Evolutionary conservation across 2,329 filamentous ascomycete genomes (phyloP).

Genomic region (Pestalotiopsis sp.): DNA sequence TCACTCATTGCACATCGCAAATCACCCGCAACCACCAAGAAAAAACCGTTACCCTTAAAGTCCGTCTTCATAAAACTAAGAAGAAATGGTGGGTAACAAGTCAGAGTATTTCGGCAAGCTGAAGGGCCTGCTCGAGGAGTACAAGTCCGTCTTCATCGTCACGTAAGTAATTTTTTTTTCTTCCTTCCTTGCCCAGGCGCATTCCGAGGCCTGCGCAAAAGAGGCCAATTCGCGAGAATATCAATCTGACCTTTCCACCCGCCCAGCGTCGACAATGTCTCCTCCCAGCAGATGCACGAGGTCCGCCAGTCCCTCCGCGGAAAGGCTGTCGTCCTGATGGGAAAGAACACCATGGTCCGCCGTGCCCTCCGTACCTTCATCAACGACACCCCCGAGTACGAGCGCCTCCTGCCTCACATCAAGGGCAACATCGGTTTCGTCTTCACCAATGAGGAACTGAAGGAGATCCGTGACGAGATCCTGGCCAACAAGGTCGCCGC

Average conservation of each 20-base stretch:
- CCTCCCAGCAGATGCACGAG: conserved; percentile 99
- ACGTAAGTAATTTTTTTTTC: conserved; percentile 34
- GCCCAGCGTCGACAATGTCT: conserved; percentile 89
- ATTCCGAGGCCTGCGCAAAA: background rate
- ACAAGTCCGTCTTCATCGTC: conserved; percentile 98
- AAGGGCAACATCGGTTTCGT: conserved; percentile 99
- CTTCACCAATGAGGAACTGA: conserved; percentile 98
- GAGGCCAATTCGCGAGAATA: background rate
- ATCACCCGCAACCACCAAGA: conserved; percentile 9
- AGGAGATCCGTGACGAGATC: conserved; percentile 90
- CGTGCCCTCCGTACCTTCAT: conserved; percentile 97
- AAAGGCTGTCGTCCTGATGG: conserved; percentile 96
- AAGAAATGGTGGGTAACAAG: conserved; percentile 99
- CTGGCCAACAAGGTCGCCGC: conserved; percentile 96
- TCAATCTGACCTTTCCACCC: background rate
- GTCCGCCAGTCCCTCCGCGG: conserved; percentile 91
- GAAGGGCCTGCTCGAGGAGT: conserved; percentile 94
- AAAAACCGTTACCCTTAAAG: conserved; percentile 18
- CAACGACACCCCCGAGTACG: conserved; percentile 90
- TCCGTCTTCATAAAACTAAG: conserved; percentile 56
- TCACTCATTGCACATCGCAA: background rate
- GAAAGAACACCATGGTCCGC: conserved; percentile 99
- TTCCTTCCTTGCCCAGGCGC: background rate
- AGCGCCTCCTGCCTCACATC: conserved; percentile 94
- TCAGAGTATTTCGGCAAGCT: conserved; percentile 99